Evolutionary conservation across 2,329 filamentous ascomycete species (phyloP), one percentile per base, ranked within the genome.

Genomic region (Fusarium camptoceras): DNA sequence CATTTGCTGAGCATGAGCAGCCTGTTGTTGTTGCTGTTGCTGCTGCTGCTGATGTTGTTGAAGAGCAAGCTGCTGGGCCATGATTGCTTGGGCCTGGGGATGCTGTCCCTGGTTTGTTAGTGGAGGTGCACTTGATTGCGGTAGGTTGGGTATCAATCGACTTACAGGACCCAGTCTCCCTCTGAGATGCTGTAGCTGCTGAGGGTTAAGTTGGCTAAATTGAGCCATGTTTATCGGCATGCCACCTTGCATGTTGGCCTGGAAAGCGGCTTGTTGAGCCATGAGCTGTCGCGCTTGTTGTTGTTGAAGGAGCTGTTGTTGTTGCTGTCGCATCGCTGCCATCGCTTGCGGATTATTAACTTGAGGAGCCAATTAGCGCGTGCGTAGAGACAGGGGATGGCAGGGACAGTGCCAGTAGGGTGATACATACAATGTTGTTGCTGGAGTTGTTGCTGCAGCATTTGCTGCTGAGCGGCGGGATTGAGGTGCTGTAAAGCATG

Each of bases 401-500:
- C 20, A 54, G 30, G 44, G 58, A 34, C 47, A 28, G 20, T 28
- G 47, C 44, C 30, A 69, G 53, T 41, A 34, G 41, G 24, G 27
- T 39, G 20, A 55, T 47, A 75, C 76, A 43, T 76, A 81, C 79
- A 81, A 67, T 81, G 78, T 18, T 74, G 73, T 42, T 80, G 77
- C 54, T 79, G 71, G 39, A 81, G 79, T 54, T 84, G 83, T 66
- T 88, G 87, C 59, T 87, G 88, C 64, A 89, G 85, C 77, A 89
- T 81, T 70, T 88, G 87, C 64, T 83, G 82, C 74, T 86, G 85
- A 55, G 82, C 84, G 41, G 91, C 84, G 43, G 91, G 90, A 76
- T 85, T 92, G 56, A 94, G 78, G 77, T 94, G 92, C 76, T 91
- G 90, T 74, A 94, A 81, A 20, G 90, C 90, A 80, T 93, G 91